Evolutionary conservation across 306 rosid genomes (phyloP).

Genomic region (Clitoria ternatea): DNA sequence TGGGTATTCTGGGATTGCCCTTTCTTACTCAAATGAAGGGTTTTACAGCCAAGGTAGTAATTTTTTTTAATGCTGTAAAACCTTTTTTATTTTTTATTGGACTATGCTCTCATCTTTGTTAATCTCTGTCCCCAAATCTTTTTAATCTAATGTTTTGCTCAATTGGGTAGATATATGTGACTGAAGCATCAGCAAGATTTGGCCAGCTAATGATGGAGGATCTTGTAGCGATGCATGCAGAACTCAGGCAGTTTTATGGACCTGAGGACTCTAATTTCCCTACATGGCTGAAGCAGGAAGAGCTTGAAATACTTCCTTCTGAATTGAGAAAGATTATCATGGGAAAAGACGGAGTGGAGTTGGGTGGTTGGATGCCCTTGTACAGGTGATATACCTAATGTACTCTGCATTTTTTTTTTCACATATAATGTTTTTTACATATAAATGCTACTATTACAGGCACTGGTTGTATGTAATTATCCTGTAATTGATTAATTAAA

Average conservation of each 20-base stretch:
- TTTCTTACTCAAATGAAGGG: conserved; percentile 68
- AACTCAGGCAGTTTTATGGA: conserved; percentile 76
- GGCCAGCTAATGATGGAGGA: conserved; percentile 94
- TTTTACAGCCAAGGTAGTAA: conserved; percentile 77
- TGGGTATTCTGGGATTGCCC: conserved; percentile 85
- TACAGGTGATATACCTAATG: conserved; percentile 56
- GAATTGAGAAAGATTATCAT: conserved; percentile 50
- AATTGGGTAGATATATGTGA: conserved; percentile 60
- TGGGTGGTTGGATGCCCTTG: conserved; percentile 72
- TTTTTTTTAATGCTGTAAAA: not conserved
- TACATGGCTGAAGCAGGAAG: conserved; percentile 63
- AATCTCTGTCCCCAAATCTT: not conserved
- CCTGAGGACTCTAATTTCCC: conserved; percentile 49
- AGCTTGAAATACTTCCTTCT: conserved; percentile 53
- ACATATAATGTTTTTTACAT: too few species aligned
- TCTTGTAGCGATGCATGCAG: conserved; percentile 74
- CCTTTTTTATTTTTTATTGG: not conserved
- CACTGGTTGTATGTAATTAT: not conserved
- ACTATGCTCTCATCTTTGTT: not conserved
- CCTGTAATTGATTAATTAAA: conserved; percentile 1
- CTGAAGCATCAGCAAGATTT: conserved; percentile 70
- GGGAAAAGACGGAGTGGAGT: conserved; percentile 71
- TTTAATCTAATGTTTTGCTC: conserved; percentile 14
- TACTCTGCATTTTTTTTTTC: conserved; percentile 8
- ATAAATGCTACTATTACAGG: not conserved